These are phyloP conservation scores for Fraxinus dipetala DNA, from an alignment of 305 asterid species.

Conservation along the genomic window DNA sequence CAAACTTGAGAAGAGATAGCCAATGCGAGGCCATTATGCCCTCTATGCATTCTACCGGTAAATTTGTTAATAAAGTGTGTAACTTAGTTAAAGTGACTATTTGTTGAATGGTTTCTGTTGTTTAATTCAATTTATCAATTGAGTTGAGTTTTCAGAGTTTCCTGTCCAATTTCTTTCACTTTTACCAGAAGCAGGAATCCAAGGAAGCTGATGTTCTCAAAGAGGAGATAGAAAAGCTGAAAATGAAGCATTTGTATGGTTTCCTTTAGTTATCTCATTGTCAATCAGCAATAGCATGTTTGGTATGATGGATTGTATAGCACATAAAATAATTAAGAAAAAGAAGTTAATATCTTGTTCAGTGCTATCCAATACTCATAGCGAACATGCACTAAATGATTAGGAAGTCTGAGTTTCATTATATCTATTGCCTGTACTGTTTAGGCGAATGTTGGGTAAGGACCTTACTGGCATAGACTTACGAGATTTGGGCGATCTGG, in stretches of 20 bases:
- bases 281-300: not conserved
- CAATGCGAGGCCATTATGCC: not conserved
- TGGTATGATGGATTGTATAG: not conserved
- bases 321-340: not conserved
- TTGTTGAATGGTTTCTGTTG: not conserved
- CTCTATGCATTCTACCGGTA: not conserved
- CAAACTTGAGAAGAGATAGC: not conserved
- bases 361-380: not conserved
- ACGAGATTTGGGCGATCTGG: slow-evolving; percentile 51
- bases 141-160: not conserved
- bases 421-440: slow-evolving; percentile 5
- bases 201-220: slow-evolving; percentile 47
- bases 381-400: not conserved
- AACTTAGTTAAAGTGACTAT: not conserved
- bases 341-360: not conserved
- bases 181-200: slow-evolving; percentile 34
- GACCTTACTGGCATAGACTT: slow-evolving; percentile 47
- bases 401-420: not conserved
- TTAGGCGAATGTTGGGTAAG: slow-evolving; percentile 60
- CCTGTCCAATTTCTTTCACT: not conserved
- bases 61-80: not conserved
- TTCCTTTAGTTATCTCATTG: slow-evolving; percentile 14
- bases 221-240: slow-evolving; percentile 53
- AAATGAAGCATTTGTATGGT: slow-evolving; percentile 49
- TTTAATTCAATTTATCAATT: slow-evolving; percentile 1